phyloP scores from a whole-genome alignment of 257 asterid species.

The Solanum chmielewskii region DNA sequence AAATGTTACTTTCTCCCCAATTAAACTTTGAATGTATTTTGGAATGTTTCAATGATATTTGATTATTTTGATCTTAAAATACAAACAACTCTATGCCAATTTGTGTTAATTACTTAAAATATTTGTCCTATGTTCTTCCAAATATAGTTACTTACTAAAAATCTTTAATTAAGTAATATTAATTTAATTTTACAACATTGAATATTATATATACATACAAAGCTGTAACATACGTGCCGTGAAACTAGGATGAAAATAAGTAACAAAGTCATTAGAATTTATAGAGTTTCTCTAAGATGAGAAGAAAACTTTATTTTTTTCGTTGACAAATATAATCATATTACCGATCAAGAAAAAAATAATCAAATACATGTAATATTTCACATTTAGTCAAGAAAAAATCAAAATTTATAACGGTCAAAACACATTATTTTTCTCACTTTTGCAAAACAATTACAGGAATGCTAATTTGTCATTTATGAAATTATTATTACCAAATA shows the following conservation, averaged over 20 bases:
- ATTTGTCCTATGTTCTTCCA: too few relatives aligned
- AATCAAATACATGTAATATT: neutral
- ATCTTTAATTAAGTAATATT: too few relatives aligned
- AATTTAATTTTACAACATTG: too few relatives aligned
- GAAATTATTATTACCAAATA: neutral
- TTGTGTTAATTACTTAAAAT: too few relatives aligned
- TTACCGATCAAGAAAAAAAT: neutral
- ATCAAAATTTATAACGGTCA: neutral
- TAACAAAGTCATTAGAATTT: neutral
- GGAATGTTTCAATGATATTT: too few relatives aligned
- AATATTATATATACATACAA: too few relatives aligned
- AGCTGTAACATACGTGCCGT: too few relatives aligned
- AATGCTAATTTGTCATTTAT: neutral
- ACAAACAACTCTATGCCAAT: too few relatives aligned
- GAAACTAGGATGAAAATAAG: neutral
- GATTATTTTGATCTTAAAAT: too few relatives aligned
- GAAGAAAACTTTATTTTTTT: neutral
- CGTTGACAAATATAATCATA: neutral
- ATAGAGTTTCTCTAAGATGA: neutral
- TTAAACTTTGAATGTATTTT: too few relatives aligned
- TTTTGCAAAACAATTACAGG: neutral
- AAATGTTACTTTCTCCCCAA: too few relatives aligned
- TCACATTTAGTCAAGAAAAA: neutral
- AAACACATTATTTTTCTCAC: neutral
- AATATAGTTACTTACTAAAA: too few relatives aligned